Conservation (phyloP, 2,329 filamentous ascomycete genomes). For the Amesomyces nigricolor region DNA sequence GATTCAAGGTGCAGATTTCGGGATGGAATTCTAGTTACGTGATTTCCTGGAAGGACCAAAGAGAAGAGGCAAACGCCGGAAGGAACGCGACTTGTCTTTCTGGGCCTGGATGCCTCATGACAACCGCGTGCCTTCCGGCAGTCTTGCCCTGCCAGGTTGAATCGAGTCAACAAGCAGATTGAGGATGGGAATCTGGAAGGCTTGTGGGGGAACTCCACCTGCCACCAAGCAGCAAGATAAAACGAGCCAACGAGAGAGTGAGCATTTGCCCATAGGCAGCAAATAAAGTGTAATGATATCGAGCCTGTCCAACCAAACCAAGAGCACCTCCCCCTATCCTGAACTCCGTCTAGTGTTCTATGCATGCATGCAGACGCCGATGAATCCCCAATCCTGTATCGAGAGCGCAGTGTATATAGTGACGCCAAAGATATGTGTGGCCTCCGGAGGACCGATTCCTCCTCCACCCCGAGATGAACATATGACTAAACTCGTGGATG, state of each 20-base stretch:
- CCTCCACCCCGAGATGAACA: not conserved
- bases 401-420: constrained; percentile 4
- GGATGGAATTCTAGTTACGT: too few relatives aligned
- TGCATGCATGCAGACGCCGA: not conserved
- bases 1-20: too few relatives aligned
- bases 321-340: constrained; percentile 12
- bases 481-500: not conserved
- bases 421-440: not conserved
- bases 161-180: too few relatives aligned
- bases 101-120: too few relatives aligned
- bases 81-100: too few relatives aligned
- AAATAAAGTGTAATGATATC: not conserved
- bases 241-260: not conserved
- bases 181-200: too few relatives aligned
- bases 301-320: not conserved
- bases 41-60: too few relatives aligned
- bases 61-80: too few relatives aligned
- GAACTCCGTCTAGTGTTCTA: constrained; percentile 12
- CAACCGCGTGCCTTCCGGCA: too few relatives aligned
- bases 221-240: too few relatives aligned
- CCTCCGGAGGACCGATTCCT: not conserved
- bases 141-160: too few relatives aligned
- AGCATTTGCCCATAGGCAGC: not conserved
- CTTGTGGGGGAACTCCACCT: too few relatives aligned
- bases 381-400: constrained; percentile 3